Evolutionary conservation across 208 protist species (phyloP), one percentile per base, ranked within the genome.

Genomic region (Trypanosoma vivax): DNA sequence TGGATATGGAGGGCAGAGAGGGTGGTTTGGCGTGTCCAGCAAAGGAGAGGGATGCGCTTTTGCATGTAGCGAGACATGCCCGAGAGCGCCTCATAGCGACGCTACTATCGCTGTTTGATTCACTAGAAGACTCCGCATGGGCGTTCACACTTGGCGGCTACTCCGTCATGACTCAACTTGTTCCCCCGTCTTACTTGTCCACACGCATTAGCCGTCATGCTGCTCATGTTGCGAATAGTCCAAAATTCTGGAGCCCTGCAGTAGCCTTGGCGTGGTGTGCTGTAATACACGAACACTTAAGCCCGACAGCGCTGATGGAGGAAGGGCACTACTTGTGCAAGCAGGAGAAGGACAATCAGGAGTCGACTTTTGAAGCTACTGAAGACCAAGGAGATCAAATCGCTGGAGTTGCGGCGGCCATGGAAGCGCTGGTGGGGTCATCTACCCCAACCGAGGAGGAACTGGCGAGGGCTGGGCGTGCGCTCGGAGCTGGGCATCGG

Each of bases 81-180:
- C 45, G n/a, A 25, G 13, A 40, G 35, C 50, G 42, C 13, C 45
- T 67, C 18, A 18, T 39, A 31, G 34, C 3, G 6, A 53, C 60
- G 23, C 50, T 38, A 18, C 29, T 57, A 18, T 51, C 57, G n/a
- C 25, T 59, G 3, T 21, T 65, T 45, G 38, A 65, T 10, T 37
- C 54, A 2, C 29, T 64, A 14, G 65, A 61, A 19, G 65, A 71
- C 29, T 28, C 60, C 4, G 7, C 21, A 16, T 67, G 60, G 60
- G 21, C 43, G 5, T 27, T 67, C 2, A 40, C 3, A 4, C 5
- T 55, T 1, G 10, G 16, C 16, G 24, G 19, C 2, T 19, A 43
- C 14, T 34, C 60, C n/a, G 24, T 67, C 21, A 13, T 23, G 1
- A 33, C 25, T 3, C 60, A 54, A n/a, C 51, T 67, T 1, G 4